phyloP scores from a whole-genome alignment of 257 asterid species.

The Solanum gandarillasii region DNA sequence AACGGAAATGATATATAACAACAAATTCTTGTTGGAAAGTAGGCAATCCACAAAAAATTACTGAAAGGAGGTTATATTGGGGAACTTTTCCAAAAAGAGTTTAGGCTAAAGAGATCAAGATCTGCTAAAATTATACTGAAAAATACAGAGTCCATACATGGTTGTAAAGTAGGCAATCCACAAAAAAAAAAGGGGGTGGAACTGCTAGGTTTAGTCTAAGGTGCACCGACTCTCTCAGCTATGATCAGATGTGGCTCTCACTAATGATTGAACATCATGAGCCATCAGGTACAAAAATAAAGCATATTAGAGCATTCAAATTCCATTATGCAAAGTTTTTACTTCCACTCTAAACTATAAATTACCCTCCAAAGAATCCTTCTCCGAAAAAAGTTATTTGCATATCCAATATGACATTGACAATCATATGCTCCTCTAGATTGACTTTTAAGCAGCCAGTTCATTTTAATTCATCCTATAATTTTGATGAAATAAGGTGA shows the following conservation, averaged over 20 bases:
- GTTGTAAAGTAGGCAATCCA: background rate
- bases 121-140: background rate
- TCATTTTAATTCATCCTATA: background rate
- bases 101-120: background rate
- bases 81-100: background rate
- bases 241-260: background rate
- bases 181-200: background rate
- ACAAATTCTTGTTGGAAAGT: background rate
- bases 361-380: background rate
- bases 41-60: background rate
- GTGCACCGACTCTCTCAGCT: background rate
- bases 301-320: background rate
- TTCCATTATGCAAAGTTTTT: background rate
- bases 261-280: background rate
- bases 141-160: background rate
- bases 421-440: background rate
- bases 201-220: background rate
- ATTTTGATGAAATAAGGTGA: background rate
- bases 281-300: background rate
- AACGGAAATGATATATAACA: background rate
- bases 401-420: background rate
- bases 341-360: background rate
- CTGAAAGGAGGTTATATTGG: background rate
- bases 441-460: background rate
- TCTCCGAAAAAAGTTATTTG: background rate